A percentile compares a stretch with the other conserved stretches of the same genome.
Evolutionary conservation across 2,329 filamentous ascomycete species (phyloP).

Genomic region (Colletotrichum gigasporum): DNA sequence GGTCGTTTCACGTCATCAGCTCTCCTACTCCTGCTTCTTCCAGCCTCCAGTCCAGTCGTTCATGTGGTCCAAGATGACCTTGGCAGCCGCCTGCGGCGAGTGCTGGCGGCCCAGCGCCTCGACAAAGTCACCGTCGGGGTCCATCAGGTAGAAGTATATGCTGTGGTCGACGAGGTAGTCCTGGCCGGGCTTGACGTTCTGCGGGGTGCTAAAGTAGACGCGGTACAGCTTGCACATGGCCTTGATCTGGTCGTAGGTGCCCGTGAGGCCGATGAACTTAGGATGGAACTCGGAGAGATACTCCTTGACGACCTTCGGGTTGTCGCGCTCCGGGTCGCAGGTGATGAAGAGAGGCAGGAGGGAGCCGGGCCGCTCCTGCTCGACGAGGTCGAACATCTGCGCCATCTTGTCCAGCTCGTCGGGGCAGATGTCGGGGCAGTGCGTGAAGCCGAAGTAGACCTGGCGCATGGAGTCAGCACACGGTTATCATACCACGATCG

Average conservation of each 20-base stretch:
- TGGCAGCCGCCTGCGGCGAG: conserved; percentile 85
- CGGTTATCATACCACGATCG: not conserved
- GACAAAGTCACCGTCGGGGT: conserved; percentile 97
- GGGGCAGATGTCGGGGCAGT: conserved; percentile 98
- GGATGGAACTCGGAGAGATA: conserved; percentile 94
- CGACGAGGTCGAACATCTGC: conserved; percentile 83
- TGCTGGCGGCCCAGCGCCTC: conserved; percentile 96
- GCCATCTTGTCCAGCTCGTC: conserved; percentile 99
- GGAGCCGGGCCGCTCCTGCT: conserved; percentile 58
- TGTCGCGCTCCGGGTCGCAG: conserved; percentile 93
- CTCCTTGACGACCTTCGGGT: conserved; percentile 81
- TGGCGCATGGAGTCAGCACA: conserved; percentile 44
- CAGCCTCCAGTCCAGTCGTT: conserved; percentile 61
- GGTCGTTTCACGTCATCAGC: not conserved
- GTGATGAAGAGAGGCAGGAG: conserved; percentile 91
- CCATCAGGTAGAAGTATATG: conserved; percentile 99
- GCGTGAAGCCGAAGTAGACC: conserved; percentile 98
- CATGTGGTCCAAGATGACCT: conserved; percentile 87
- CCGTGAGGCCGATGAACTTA: conserved; percentile 86
- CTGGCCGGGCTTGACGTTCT: conserved; percentile 87
- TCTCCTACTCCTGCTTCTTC: conserved; percentile 26
- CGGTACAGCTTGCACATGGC: conserved; percentile 93
- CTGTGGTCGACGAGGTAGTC: conserved; percentile 99
- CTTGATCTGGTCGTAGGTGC: conserved; percentile 94
- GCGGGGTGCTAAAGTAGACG: conserved; percentile 96